phyloP scores from a whole-genome alignment of 768 basidiomycete genomes.

The Rubroboletus satanas region DNA sequence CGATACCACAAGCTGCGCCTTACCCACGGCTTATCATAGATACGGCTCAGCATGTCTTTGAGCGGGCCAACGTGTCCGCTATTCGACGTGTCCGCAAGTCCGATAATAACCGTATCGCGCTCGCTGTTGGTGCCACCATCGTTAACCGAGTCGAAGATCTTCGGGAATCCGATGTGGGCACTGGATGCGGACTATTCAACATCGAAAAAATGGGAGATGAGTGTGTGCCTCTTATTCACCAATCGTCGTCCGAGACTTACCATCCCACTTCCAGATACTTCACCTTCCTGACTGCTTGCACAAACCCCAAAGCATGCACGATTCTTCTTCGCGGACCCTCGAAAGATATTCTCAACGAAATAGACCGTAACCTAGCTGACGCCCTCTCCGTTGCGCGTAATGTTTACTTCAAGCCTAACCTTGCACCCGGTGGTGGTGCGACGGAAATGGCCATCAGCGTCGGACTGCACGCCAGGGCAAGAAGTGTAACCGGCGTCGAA shows the following conservation, averaged over 20 bases:
- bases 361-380: conserved; percentile 95
- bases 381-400: conserved; percentile 98
- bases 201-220: conserved; percentile 98
- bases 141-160: conserved; percentile 96
- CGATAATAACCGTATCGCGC: conserved; percentile 97
- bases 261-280: conserved; percentile 64
- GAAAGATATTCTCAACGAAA: conserved; percentile 97
- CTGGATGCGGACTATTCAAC: conserved; percentile 91
- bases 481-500: conserved; percentile 81
- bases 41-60: conserved; percentile 87
- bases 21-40: conserved; percentile 43
- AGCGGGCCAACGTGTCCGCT: conserved; percentile 85
- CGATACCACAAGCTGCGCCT: background rate
- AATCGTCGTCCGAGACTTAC: background rate
- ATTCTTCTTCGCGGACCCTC: conserved; percentile 96
- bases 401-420: conserved; percentile 89
- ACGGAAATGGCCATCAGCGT: conserved; percentile 98
- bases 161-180: conserved; percentile 88
- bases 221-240: conserved; percentile 32
- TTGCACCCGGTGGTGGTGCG: conserved; percentile 96
- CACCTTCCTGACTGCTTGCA: conserved; percentile 92
- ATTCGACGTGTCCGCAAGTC: conserved; percentile 97
- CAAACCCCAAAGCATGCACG: conserved; percentile 91
- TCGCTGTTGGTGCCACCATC: conserved; percentile 93
- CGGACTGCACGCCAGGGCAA: conserved; percentile 74